Base-by-base conservation (phyloP, 352 stramenopile genomes). In the Phytophthora sansomeana region DNA sequence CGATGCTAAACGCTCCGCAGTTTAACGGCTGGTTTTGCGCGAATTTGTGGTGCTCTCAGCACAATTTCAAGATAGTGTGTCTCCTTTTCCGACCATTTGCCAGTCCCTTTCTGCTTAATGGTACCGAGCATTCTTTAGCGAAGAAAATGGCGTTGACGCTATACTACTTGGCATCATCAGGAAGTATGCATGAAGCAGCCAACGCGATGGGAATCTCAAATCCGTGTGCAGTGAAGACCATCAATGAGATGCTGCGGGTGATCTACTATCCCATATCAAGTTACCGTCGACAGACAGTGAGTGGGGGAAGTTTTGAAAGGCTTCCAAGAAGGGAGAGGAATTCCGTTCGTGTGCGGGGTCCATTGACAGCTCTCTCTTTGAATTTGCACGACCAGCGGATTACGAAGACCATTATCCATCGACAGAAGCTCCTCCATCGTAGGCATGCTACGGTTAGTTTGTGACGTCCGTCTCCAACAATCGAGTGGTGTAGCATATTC, bases 171-270 rank as follows among this genome's bases (percentile, higher is more conserved):
- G 33, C 49, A 0, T 46, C 49, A 16, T 56, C 49, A 30, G 49
- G 49, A 13, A 56, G 32, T n/a, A n/a, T n/a, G n/a, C 16, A 46
- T 46, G 32, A 44, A 56, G 7, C 17, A 46, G 9, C 13, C 49
- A n/a, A n/a, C n/a, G n/a, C n/a, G n/a, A n/a, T n/a, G n/a, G 49
- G 30, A 7, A 56, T 46, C 11, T 56, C 11, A 11, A 56, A 44
- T n/a, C 10, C 17, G 3, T 33, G 19, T 16, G 32, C 49, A 16
- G 33, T 56, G 9, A 21, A 11, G 14, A 35, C 21, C 5, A 46
- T 44, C 14, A 56, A 56, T 17, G 21, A 32, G 32, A 21, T 56
- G 11, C 32, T 44, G 16, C 4, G 33, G 9, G 3, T 56, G 19
- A 35, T 56, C 44, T 56, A 33, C 14, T 19, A 19, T 5, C 14